These are phyloP conservation scores for Leccinellum luteum DNA, from an alignment of 768 basidiomycete species.

Conservation along the genomic window DNA sequence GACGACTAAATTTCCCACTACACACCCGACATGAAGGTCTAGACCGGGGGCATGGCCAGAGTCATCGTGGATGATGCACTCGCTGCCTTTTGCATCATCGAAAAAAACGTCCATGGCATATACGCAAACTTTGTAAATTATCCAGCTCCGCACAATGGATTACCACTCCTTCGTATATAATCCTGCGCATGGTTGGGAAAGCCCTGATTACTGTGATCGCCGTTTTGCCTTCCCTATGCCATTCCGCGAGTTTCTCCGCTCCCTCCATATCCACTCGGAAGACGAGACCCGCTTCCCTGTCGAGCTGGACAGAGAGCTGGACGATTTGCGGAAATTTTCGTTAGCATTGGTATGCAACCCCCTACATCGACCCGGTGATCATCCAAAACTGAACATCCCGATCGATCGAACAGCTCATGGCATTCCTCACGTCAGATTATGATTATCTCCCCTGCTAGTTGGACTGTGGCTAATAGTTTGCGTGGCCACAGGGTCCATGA, in stretches of 20 bases:
- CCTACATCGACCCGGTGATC: neutral
- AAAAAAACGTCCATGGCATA: neutral
- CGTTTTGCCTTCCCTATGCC: slow-evolving; percentile 9
- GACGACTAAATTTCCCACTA: neutral
- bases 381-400: neutral
- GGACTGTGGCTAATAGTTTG: neutral
- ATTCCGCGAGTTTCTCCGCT: neutral
- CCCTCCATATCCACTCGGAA: neutral
- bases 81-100: neutral
- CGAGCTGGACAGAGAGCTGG: slow-evolving; percentile 20
- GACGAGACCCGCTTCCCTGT: slow-evolving; percentile 4
- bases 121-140: neutral
- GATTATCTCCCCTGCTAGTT: neutral
- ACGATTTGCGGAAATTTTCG: slow-evolving; percentile 21
- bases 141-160: neutral
- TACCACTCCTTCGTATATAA: slow-evolving; percentile 9
- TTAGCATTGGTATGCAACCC: slow-evolving; percentile 19
- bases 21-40: slow-evolving; percentile 4
- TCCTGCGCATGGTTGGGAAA: neutral
- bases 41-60: neutral
- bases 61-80: neutral
- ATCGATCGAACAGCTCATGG: slow-evolving; percentile 19
- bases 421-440: slow-evolving; percentile 26
- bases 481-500: slow-evolving; percentile 18
- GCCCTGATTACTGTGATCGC: neutral